phyloP scores from a whole-genome alignment of 2,329 filamentous ascomycete genomes.

The Talaromyces sp. region DNA sequence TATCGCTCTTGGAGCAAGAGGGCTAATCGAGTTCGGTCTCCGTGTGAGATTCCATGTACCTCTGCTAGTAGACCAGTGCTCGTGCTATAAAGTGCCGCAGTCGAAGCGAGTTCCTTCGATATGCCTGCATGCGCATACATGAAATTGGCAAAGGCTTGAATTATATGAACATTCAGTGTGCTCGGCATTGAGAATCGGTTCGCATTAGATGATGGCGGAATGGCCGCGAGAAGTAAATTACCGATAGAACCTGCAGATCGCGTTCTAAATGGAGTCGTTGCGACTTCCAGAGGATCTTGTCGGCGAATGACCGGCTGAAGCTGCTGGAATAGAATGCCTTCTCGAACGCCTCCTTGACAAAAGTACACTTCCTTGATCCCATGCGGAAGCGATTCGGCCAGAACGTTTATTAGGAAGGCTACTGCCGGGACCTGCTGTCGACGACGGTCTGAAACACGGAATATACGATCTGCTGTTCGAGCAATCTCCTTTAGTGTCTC shows the following conservation, averaged over 20 bases:
- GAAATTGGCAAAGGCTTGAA: slow-evolving; percentile 58
- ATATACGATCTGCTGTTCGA: slow-evolving; percentile 40
- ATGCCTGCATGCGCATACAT: slow-evolving; percentile 54
- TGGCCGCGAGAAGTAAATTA: slow-evolving; percentile 46
- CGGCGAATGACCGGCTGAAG: slow-evolving; percentile 60
- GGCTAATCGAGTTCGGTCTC: slow-evolving; percentile 66
- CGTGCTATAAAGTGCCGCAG: slow-evolving; percentile 67
- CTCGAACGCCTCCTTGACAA: slow-evolving; percentile 81
- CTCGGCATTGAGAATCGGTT: slow-evolving; percentile 33
- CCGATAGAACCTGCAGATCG: slow-evolving; percentile 48
- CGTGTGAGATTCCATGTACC: slow-evolving; percentile 71
- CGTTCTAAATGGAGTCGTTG: slow-evolving; percentile 54
- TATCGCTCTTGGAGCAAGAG: slow-evolving; percentile 71
- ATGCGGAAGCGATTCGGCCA: slow-evolving; percentile 63
- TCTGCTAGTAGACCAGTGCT: slow-evolving; percentile 65
- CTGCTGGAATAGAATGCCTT: slow-evolving; percentile 74
- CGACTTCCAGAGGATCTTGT: slow-evolving; percentile 63
- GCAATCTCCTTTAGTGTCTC: slow-evolving; percentile 43
- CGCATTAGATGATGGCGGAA: slow-evolving; percentile 38
- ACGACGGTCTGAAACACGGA: slow-evolving; percentile 75
- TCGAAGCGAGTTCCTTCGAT: slow-evolving; percentile 56
- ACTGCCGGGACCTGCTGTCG: slow-evolving; percentile 81
- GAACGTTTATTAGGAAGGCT: slow-evolving; percentile 70
- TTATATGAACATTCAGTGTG: slow-evolving; percentile 44
- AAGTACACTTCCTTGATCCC: slow-evolving; percentile 72